These are phyloP conservation scores for Mortierella antarctica DNA, from an alignment of 192 early-diverging fungal species.

Conservation along the genomic window DNA sequence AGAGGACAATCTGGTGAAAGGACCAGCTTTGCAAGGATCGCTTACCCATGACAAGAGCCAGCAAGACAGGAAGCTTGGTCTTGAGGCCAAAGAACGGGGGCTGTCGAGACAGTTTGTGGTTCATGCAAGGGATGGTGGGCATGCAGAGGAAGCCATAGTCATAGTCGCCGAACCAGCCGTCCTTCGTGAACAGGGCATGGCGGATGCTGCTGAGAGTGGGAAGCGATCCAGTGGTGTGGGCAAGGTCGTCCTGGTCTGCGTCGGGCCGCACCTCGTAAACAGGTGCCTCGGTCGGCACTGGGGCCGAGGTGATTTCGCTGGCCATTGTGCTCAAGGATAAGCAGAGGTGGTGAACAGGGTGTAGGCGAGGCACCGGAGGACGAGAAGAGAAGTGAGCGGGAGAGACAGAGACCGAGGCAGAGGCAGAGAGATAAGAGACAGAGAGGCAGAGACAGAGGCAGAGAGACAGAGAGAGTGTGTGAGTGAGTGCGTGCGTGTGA, in stretches of 20 bases:
- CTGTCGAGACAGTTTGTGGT: slow-evolving; percentile 32
- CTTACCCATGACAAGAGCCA: slow-evolving; percentile 60
- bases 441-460: background rate
- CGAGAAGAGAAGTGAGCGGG: background rate
- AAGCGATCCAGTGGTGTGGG: slow-evolving; percentile 29
- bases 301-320: slow-evolving; percentile 32
- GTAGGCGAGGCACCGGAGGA: no score
- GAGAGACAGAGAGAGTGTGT: background rate
- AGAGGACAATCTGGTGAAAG: background rate
- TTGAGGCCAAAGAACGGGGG: slow-evolving; percentile 64
- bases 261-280: slow-evolving; percentile 26
- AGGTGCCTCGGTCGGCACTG: slow-evolving; percentile 16
- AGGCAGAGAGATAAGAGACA: background rate
- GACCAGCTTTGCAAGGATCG: slow-evolving; percentile 4
- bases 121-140: slow-evolving; percentile 53
- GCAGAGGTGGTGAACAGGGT: background rate
- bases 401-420: background rate
- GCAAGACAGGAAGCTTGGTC: slow-evolving; percentile 52
- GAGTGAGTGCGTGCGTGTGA: no score
- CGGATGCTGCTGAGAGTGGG: slow-evolving; percentile 23
- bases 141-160: slow-evolving; percentile 57
- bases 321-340: slow-evolving; percentile 4
- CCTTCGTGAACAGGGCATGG: slow-evolving; percentile 46
- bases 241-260: slow-evolving; percentile 25
- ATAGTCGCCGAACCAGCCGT: slow-evolving; percentile 60